Evolutionary conservation across 2,329 filamentous ascomycete species (phyloP).

Genomic region (Clarireedia hainanense): DNA sequence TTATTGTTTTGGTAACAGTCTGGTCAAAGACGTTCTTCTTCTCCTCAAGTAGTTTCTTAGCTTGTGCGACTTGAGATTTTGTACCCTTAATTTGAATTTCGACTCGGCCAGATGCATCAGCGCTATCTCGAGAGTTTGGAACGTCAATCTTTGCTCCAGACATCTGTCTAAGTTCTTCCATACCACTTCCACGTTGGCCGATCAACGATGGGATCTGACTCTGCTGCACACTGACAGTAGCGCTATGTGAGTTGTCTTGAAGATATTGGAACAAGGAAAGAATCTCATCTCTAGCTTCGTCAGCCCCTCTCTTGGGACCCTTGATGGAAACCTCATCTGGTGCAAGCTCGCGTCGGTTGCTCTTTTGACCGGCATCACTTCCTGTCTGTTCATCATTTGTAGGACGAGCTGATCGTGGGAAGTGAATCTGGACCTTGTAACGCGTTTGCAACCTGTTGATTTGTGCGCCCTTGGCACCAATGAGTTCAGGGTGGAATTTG

Average conservation of each 20-base stretch:
- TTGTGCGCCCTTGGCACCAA: constrained; percentile 77
- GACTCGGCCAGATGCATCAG: constrained; percentile 58
- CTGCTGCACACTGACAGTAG: constrained; percentile 77
- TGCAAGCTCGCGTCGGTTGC: constrained; percentile 60
- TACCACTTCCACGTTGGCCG: constrained; percentile 78
- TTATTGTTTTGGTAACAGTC: constrained; percentile 74
- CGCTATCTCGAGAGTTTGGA: constrained; percentile 67
- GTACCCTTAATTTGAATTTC: constrained; percentile 91
- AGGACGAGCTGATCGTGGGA: constrained; percentile 63
- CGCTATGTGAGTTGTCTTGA: constrained; percentile 76
- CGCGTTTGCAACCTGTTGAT: constrained; percentile 88
- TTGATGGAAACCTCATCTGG: constrained; percentile 85
- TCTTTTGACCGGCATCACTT: constrained; percentile 62
- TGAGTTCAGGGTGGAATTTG: constrained; percentile 89
- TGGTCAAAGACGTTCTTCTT: constrained; percentile 83
- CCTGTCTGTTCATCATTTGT: constrained; percentile 62
- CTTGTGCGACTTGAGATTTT: constrained; percentile 81
- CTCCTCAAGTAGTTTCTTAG: constrained; percentile 83
- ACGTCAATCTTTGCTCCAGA: constrained; percentile 91
- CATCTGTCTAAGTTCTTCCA: constrained; percentile 79
- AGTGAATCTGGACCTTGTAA: constrained; percentile 93
- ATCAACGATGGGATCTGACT: constrained; percentile 92
- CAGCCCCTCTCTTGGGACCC: constrained; percentile 86
- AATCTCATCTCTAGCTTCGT: constrained; percentile 86
- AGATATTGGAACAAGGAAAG: constrained; percentile 82